These are phyloP conservation scores for Skeletonema marinoi DNA, from an alignment of 108 stramenopile species.

Conservation along the genomic window DNA sequence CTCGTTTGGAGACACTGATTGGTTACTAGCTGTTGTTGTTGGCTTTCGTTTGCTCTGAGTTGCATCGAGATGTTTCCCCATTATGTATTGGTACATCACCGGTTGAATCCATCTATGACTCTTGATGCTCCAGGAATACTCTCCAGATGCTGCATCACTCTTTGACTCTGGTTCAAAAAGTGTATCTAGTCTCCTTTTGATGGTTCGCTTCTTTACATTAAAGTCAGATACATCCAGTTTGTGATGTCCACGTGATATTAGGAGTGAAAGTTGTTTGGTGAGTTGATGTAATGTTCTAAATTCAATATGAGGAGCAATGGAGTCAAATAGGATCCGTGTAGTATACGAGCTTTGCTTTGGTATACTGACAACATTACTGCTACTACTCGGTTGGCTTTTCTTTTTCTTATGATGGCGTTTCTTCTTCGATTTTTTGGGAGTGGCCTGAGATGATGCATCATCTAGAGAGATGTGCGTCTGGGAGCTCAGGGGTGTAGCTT, in stretches of 20 bases:
- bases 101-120: conserved; percentile 40
- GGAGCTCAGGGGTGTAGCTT: background rate
- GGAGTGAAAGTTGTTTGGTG: conserved; percentile 23
- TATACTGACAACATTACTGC: background rate
- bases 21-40: background rate
- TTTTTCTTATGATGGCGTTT: background rate
- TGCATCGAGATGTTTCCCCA: conserved; percentile 34
- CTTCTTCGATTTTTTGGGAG: background rate
- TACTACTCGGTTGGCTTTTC: background rate
- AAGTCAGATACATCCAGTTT: conserved; percentile 6
- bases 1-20: conserved; percentile 6
- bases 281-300: conserved; percentile 31
- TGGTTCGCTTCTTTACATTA: conserved; percentile 21
- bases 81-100: conserved; percentile 22
- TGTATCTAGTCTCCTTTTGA: conserved; percentile 23
- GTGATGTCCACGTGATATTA: conserved; percentile 27
- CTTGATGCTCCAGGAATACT: conserved; percentile 36
- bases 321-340: conserved; percentile 36
- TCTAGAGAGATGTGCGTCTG: background rate
- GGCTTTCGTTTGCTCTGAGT: background rate
- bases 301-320: conserved; percentile 47
- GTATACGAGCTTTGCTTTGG: conserved; percentile 42
- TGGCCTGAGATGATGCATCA: background rate
- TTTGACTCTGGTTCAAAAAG: conserved; percentile 16
- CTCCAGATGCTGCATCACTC: background rate